Base-by-base conservation (phyloP, 2,329 filamentous ascomycete species). In the Tympanopsis confertula region DNA sequence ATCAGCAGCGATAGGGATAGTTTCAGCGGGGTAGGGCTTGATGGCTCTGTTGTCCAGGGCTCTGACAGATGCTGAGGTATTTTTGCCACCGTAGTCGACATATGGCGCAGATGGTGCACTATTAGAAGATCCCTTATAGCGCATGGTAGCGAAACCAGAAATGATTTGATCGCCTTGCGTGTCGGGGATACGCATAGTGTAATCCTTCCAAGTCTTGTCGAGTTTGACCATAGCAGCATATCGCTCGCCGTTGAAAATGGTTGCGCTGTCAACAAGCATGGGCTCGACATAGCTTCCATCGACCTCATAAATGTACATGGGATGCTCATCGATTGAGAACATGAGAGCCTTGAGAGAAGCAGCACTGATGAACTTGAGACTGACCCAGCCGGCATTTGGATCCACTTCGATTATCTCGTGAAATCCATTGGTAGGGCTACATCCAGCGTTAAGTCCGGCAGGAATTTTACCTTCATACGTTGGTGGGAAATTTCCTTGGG, bases 181-280 rank as follows among this genome's bases (percentile, higher is more conserved):
- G 20, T 61, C 61, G 19, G 61, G 56, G 24, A 64, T 50, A 5
- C 65, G 63, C 33, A 66, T 56, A 4, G 54, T 58, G 40, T 66
- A 66, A 30, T 59, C 49, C 3, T 53, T 54, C 1, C 49, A 43
- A 7, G 10, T 15, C 19, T 63, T 53, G 35, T 64, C 52, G 2
- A 67, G 54, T 30, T 55, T 35, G 41, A 57, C 30, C 45, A 58
- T 43, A 13, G 56, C 53, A 3, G 55, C 58, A 35, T 55, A 56
- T 2, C 58, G 53, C 35, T 60, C 56, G 14, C 57, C 58, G 29
- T 55, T 58, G 36, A 45, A 48, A 4, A 60, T 44, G 3, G 42
- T 46, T 7, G 61, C 41, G 1, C 48, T 47, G 28, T 61, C 52
- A 7, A 54, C 51, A 4, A 50, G 44, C 19, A 52, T 41, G 18